A percentile compares a stretch with the other conserved stretches of the same genome.
phyloP scores from a whole-genome alignment of 352 stramenopile species.

The Globisporangium camurandrum region DNA sequence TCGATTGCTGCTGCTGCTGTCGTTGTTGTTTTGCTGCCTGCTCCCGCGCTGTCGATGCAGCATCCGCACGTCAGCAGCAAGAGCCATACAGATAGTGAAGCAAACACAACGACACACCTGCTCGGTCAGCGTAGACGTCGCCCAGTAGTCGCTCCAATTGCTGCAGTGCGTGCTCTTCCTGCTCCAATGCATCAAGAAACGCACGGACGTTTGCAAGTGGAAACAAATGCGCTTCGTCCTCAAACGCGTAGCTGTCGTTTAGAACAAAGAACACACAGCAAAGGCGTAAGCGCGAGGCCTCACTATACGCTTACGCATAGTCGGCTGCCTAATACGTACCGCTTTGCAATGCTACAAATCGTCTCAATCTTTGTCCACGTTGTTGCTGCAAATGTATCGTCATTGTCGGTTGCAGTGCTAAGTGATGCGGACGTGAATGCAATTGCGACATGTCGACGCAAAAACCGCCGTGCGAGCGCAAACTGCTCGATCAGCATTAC shows the following conservation, averaged over 20 bases:
- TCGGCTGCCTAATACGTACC: slow-evolving; percentile 15
- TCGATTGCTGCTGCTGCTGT: too few species aligned
- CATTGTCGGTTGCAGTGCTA: background rate
- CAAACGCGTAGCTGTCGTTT: slow-evolving; percentile 32
- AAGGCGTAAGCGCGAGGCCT: background rate
- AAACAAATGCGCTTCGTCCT: slow-evolving; percentile 65
- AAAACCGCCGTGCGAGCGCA: slow-evolving; percentile 41
- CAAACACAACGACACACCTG: background rate
- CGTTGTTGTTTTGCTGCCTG: too few species aligned
- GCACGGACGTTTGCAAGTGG: slow-evolving; percentile 33
- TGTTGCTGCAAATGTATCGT: slow-evolving; percentile 18
- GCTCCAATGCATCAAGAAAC: slow-evolving; percentile 24
- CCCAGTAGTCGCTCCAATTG: slow-evolving; percentile 21
- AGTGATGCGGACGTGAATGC: slow-evolving; percentile 15
- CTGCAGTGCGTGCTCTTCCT: slow-evolving; percentile 23
- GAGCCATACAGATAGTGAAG: background rate
- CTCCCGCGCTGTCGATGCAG: background rate
- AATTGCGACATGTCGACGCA: slow-evolving; percentile 35
- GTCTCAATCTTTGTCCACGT: slow-evolving; percentile 28
- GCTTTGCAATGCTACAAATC: slow-evolving; percentile 34
- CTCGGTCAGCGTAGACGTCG: slow-evolving; percentile 5
- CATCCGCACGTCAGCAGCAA: background rate
- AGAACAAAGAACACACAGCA: background rate
- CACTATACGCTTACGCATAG: background rate
- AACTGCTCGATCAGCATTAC: slow-evolving; percentile 47